These are phyloP conservation scores for Lactuca saligna DNA, from an alignment of 129 eudicot genomes.

Conservation along the genomic window DNA sequence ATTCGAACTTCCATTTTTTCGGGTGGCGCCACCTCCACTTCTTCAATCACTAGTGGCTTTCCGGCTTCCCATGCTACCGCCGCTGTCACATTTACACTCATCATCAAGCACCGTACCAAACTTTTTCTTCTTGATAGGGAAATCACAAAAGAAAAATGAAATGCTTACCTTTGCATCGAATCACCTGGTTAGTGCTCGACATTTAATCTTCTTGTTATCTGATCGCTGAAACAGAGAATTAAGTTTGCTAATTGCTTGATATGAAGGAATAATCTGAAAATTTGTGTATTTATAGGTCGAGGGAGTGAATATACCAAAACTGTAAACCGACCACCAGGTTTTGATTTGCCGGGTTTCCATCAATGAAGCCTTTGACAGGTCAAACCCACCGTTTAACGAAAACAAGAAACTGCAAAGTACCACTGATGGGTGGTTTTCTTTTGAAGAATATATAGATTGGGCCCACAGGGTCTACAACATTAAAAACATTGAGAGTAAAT, in stretches of 20 bases:
- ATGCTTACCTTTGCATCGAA: constrained; percentile 47
- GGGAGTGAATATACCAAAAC: background rate
- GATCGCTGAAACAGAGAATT: constrained; percentile 4
- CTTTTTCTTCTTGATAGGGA: too few relatives aligned
- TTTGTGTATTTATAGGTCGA: constrained; percentile 14
- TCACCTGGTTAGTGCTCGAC: constrained; percentile 41
- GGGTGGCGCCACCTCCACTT: too few relatives aligned
- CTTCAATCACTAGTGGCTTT: too few relatives aligned
- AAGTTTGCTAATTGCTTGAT: constrained; percentile 4
- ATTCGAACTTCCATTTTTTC: too few relatives aligned
- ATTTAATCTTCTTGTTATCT: constrained; percentile 17
- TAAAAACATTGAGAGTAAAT: too few relatives aligned
- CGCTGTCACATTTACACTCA: too few relatives aligned
- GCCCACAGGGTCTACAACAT: too few relatives aligned
- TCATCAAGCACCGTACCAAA: too few relatives aligned
- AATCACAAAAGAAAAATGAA: background rate
- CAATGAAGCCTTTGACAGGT: background rate
- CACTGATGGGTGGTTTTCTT: too few relatives aligned
- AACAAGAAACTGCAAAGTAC: background rate
- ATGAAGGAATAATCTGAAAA: background rate
- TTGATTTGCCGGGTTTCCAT: background rate
- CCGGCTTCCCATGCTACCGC: too few relatives aligned
- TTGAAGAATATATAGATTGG: too few relatives aligned
- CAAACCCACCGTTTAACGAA: constrained; percentile 8
- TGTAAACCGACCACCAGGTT: constrained; percentile 29